A percentile compares a stretch with the other conserved stretches of the same genome.
phyloP scores from a whole-genome alignment of 2,329 filamentous ascomycete genomes.

The Cyanodermella asteris region DNA sequence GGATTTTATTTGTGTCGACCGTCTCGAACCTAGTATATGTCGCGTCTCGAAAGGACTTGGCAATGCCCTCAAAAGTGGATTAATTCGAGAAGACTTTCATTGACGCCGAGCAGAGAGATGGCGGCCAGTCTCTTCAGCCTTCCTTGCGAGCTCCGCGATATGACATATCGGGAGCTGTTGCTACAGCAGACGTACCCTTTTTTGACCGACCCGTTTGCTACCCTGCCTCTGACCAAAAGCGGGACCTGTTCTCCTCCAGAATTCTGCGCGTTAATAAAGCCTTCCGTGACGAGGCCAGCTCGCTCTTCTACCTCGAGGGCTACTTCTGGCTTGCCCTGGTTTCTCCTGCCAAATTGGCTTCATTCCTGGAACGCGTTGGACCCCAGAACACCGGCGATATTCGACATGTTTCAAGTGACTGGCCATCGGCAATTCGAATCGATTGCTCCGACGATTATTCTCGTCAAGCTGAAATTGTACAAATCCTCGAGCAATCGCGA shows the following conservation, averaged over 20 bases:
- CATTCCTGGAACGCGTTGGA: slow-evolving; percentile 9
- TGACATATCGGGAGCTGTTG: no score
- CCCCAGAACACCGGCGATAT: slow-evolving; percentile 8
- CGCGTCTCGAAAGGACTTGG: no score
- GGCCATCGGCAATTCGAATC: slow-evolving; percentile 7
- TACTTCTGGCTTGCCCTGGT: slow-evolving; percentile 8
- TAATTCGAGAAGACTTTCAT: no score
- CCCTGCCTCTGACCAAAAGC: no score
- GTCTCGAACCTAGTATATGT: no score
- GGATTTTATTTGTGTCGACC: no score
- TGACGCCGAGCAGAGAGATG: no score
- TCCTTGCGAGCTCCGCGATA: no score
- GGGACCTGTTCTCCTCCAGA: slow-evolving; percentile 1
- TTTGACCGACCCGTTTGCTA: no score
- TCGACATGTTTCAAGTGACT: slow-evolving; percentile 5
- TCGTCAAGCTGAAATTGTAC: slow-evolving; percentile 2
- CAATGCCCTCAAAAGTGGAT: no score
- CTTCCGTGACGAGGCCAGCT: slow-evolving; percentile 9
- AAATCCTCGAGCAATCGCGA: slow-evolving; percentile 7
- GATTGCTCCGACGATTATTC: slow-evolving; percentile 4
- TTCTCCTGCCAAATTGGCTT: slow-evolving; percentile 3
- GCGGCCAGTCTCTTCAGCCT: no score
- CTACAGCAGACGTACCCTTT: no score
- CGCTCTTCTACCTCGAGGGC: slow-evolving; percentile 9
- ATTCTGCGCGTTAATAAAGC: slow-evolving; percentile 8